Evolutionary conservation across 768 basidiomycete genomes (phyloP), one percentile per base, ranked within the genome.

Genomic region (Chalciporus pseudorubinellus): DNA sequence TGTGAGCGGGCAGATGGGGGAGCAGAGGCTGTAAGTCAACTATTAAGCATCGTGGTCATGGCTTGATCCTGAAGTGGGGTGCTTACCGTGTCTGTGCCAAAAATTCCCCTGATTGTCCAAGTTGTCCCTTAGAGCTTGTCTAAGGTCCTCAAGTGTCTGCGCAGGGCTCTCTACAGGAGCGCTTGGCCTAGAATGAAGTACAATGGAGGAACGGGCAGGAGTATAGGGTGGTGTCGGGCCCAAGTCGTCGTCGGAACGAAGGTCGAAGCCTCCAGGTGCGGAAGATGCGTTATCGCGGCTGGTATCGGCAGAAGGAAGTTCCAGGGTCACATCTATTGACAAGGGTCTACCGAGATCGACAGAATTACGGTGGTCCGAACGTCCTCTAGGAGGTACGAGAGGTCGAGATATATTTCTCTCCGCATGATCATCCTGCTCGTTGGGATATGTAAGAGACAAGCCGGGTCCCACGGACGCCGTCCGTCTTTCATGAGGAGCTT

Each of bases 221-320:
- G 56, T 54, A 46, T 65, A 65, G n/a, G 65, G 65, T 4, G 64
- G 64, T n/a, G 65, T 55, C 48, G 65, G 65, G 21, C 52, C 65
- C 6, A 59, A 45, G 18, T 62, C 52, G 19, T 4, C 16, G 33
- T 39, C 40, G 33, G 44, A 2, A 33, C 24, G 5, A 21, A 61
- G 57, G 12, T 43, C 18, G 19, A 38, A 42, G 19, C 2, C 24
- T 46, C 2, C 12, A 18, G 1, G 16, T 4, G 38, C 50, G 38
- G 48, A 36, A 5, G 47, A 46, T 19, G 36, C 3, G 14, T 39
- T 13, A 50, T 46, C 10, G 29, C 20, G 16, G 22, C 46, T 26
- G 5, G 26, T 5, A 18, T 36, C 8, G 11, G 7, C 36, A 42
- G 16, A 21, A 18, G 10, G 2, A 41, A 18, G 14, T 10, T n/a